Conservation (phyloP, 2,329 filamentous ascomycete species). For the Fusarium sp. region DNA sequence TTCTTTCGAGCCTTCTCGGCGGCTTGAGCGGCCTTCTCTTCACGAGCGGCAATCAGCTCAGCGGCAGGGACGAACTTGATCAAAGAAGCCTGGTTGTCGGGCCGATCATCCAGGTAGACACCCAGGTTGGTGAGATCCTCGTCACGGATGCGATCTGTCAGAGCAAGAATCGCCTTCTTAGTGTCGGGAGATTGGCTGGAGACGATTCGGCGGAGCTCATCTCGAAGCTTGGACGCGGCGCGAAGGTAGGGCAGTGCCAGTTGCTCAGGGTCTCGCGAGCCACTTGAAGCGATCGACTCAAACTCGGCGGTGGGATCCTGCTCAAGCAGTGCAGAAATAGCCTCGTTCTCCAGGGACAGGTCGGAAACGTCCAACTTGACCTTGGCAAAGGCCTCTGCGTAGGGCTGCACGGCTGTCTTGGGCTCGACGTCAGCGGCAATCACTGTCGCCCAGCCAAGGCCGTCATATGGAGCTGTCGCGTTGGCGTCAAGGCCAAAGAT, state of each 20-base stretch:
- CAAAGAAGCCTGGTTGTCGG: slow-evolving; percentile 74
- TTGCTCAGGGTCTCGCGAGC: slow-evolving; percentile 64
- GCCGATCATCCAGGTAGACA: slow-evolving; percentile 88
- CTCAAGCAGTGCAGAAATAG: slow-evolving; percentile 57
- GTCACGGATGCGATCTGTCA: slow-evolving; percentile 87
- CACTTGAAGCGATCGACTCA: slow-evolving; percentile 55
- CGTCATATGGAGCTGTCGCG: slow-evolving; percentile 65
- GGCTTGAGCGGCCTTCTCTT: slow-evolving; percentile 70
- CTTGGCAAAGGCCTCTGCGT: slow-evolving; percentile 57
- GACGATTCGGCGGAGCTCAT: slow-evolving; percentile 70
- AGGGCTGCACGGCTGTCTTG: slow-evolving; percentile 60
- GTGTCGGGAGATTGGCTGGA: slow-evolving; percentile 59
- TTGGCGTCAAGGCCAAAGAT: slow-evolving; percentile 84
- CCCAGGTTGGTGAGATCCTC: slow-evolving; percentile 83
- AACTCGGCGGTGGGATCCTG: slow-evolving; percentile 61
- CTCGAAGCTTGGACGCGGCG: slow-evolving; percentile 67
- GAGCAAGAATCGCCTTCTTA: slow-evolving; percentile 77
- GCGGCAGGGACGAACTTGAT: slow-evolving; percentile 73
- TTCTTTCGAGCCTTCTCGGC: slow-evolving; percentile 69
- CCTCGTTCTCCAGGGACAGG: slow-evolving; percentile 62
- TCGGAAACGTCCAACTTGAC: slow-evolving; percentile 60
- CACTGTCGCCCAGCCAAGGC: slow-evolving; percentile 66
- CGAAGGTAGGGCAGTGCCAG: slow-evolving; percentile 68
- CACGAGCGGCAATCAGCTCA: slow-evolving; percentile 68
- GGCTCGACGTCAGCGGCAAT: slow-evolving; percentile 58